Evolutionary conservation across 2,329 filamentous ascomycete species (phyloP), one percentile per base, ranked within the genome.

Genomic region (Leptodontidium sp.): DNA sequence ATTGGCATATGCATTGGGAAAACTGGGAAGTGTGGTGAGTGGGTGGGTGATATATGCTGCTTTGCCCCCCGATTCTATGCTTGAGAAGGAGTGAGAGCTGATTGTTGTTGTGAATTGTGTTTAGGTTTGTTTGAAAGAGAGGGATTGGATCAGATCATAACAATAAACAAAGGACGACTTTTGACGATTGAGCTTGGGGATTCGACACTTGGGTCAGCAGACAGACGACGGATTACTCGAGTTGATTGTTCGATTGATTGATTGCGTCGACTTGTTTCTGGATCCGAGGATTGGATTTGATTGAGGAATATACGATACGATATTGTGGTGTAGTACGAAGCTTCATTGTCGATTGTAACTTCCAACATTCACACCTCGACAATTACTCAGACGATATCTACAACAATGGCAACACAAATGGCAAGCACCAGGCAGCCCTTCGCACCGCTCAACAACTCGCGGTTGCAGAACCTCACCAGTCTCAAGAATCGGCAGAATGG

Each of bases 401-500:
- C 66, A 68, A 29, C 29, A 68, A 76, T 75, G 74, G 70, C 76
- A 61, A 77, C 75, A 50, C 70, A 73, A 65, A 73, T 76, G 72
- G 75, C 74, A 73, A 68, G 73, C 58, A 45, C 75, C 26, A 73
- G 92, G 77, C 91, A 93, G 81, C 92, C 92, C 6, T 94, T 94
- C 79, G 92, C 89, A 78, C 90, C 90, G 61, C 84, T 94, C 65
- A 88, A 92, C 78, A 85, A 85, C 74, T 83, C 89, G 67, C 88
- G 92, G 74, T 84, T 94, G 32, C 90, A 93, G 79, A 88, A 84
- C 72, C 83, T 95, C 75, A 90, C 89, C 32, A 93, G 89, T 81
- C 81, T 90, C 62, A 95, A 94, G 84, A 94, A 94, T 80, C 85
- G 90, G 80, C 92, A 94, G 78, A 90, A 90, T 84, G 86, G 88